These are phyloP conservation scores for Astragalus membranaceus DNA, from an alignment of 306 rosid genomes.

Conservation along the genomic window DNA sequence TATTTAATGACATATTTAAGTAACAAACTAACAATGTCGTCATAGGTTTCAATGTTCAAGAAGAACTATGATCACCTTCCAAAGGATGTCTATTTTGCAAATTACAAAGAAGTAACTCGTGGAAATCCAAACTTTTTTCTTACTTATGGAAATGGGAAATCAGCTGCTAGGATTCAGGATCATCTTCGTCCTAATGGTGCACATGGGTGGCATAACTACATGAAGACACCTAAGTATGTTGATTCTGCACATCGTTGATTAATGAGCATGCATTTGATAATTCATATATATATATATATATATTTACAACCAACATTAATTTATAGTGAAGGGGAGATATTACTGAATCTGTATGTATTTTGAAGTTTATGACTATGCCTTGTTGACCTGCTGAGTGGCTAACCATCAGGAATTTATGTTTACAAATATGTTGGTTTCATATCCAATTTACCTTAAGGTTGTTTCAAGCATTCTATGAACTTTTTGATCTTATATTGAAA, in stretches of 20 bases:
- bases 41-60: conserved; percentile 96
- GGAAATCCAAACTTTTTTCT: conserved; percentile 95
- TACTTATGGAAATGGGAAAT: conserved; percentile 95
- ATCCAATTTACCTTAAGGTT: no score
- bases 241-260: conserved; percentile 15
- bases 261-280: conserved; percentile 11
- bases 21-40: conserved; percentile 17
- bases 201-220: conserved; percentile 97
- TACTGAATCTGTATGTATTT: background rate
- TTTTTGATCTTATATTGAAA: conserved; percentile 9
- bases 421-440: conserved; percentile 18
- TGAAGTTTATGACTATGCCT: conserved; percentile 4
- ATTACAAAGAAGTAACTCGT: conserved; percentile 83
- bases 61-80: conserved; percentile 93
- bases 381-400: background rate
- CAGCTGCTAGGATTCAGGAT: conserved; percentile 93
- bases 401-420: conserved; percentile 13
- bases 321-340: conserved; percentile 2
- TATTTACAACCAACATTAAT: background rate
- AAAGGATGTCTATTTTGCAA: conserved; percentile 86
- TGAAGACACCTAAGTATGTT: conserved; percentile 85
- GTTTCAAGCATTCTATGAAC: background rate
- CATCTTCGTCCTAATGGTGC: conserved; percentile 99
- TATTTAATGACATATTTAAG: background rate
- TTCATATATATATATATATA: background rate